Evolutionary conservation across 441 rosid species (phyloP).

Genomic region (Iberis amara): DNA sequence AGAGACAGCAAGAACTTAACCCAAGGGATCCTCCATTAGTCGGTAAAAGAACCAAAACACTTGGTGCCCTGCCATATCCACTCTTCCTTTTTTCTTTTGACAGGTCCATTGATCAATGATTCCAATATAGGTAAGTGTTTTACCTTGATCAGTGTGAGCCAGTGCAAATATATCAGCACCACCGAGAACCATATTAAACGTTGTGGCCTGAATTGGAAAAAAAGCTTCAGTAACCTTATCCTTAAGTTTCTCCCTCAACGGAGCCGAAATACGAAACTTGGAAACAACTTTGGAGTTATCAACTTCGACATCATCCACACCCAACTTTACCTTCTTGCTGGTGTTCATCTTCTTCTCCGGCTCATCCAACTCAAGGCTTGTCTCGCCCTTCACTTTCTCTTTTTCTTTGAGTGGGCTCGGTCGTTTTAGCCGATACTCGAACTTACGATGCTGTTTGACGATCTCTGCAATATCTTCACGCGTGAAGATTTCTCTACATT

Average conservation of each 20-base stretch:
- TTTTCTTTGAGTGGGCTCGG: too few species aligned
- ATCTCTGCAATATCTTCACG: too few species aligned
- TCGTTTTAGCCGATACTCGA: too few species aligned
- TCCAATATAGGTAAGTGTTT: slow-evolving; percentile 86
- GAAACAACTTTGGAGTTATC: slow-evolving; percentile 66
- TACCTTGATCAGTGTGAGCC: slow-evolving; percentile 98
- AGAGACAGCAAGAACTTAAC: slow-evolving; percentile 70
- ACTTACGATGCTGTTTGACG: too few species aligned
- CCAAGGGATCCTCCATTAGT: slow-evolving; percentile 79
- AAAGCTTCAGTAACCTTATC: slow-evolving; percentile 67
- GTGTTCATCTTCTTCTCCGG: slow-evolving; percentile 54
- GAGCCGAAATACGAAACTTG: slow-evolving; percentile 63
- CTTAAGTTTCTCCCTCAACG: slow-evolving; percentile 59
- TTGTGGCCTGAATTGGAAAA: slow-evolving; percentile 91
- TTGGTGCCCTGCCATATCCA: slow-evolving; percentile 78
- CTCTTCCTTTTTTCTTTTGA: slow-evolving; percentile 51
- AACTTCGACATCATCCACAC: slow-evolving; percentile 35
- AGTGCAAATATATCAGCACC: slow-evolving; percentile 91
- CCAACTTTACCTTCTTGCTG: slow-evolving; percentile 38
- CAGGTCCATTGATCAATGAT: slow-evolving; percentile 66
- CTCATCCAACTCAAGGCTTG: slow-evolving; percentile 53
- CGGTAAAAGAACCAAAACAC: slow-evolving; percentile 85
- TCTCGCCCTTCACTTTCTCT: too few species aligned
- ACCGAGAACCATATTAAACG: slow-evolving; percentile 62
- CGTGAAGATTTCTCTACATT: too few species aligned